Percentiles rank a stretch among this genome's conserved stretches.
Conservation (phyloP, 2,329 filamentous ascomycete species). For the Exserohilum rostratum region DNA sequence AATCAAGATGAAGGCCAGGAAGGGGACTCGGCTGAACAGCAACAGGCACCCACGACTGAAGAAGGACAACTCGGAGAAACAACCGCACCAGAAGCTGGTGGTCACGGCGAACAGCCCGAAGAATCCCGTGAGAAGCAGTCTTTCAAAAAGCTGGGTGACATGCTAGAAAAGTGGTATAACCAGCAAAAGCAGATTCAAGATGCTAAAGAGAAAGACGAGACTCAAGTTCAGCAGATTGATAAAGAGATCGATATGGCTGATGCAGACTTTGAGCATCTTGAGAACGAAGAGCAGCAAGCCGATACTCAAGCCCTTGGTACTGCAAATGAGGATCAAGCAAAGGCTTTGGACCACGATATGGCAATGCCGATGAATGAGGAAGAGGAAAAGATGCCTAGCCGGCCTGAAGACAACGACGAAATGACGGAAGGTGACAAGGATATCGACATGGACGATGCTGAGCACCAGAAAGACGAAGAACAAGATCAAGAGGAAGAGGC, state of each 20-base stretch:
- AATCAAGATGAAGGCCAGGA: constrained; percentile 71
- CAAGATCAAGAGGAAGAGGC: constrained; percentile 33
- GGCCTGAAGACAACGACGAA: constrained; percentile 43
- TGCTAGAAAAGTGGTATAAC: constrained; percentile 89
- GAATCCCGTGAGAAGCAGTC: constrained; percentile 64
- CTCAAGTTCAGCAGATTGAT: constrained; percentile 56
- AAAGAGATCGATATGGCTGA: constrained; percentile 73
- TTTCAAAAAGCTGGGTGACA: constrained; percentile 94
- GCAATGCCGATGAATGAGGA: constrained; percentile 73
- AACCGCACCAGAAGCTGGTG: constrained; percentile 43
- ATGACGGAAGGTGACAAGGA: constrained; percentile 33
- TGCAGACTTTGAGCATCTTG: constrained; percentile 91
- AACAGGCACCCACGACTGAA: constrained; percentile 68
- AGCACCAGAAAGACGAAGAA: constrained; percentile 23
- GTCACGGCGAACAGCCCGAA: constrained; percentile 48
- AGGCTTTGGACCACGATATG: constrained; percentile 85
- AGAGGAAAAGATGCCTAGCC: constrained; percentile 41
- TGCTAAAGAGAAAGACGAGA: constrained; percentile 55
- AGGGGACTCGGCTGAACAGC: constrained; percentile 68
- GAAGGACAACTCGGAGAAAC: constrained; percentile 59
- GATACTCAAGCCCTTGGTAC: constrained; percentile 92
- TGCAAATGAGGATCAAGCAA: constrained; percentile 84
- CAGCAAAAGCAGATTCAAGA: constrained; percentile 79
- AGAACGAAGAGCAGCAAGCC: constrained; percentile 78
- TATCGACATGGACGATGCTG: constrained; percentile 54